Base-by-base conservation (phyloP, 129 eudicot genomes). In the Sambucus nigra region DNA sequence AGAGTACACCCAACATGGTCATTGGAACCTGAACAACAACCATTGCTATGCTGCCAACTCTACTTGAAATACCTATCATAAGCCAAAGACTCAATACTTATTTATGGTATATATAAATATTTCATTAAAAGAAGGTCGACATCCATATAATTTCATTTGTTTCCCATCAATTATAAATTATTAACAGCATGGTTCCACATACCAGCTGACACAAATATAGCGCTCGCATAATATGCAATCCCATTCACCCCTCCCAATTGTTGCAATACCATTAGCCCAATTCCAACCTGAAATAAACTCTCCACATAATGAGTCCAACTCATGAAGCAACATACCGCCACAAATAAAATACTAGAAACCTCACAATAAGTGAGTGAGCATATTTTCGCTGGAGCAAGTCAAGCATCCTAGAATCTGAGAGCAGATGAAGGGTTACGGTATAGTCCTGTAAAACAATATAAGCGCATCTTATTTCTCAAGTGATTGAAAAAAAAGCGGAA, bases 191-290 rank as follows among this genome's bases (percentile, higher is more conserved):
- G 53, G 25, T 13, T 47, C 23, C 18, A 26, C 66, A 67, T 58
- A 89, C 97, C 95, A 53, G 99, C 94, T 60, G 95, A 79, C 51
- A 66, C 68, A 47, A 86, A 91, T 61, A 86, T 85, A 13, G 84
- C 73, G 54, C 69, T 77, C 14, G 89, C 95, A 65, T 91, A 91
- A 60, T 67, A 91, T 16, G 85, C 79, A 47, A 86, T 82, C 5
- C 80, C 99, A 50, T 76, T 85, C 38, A 82, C 79, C 39, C 99
- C 99, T 61, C 94, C 91, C 65, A 85, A 79, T 77, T 86, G 94
- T 57, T 78, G 95, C 63, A 91, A 57, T 53, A 76, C 80, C 95
- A 91, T 91, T 49, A 91, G 75, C 35, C 99, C 95, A 31, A 84
- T 83, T 49, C 93, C 92, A 51, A 89, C 76, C 97, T 89, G 63